These are phyloP conservation scores for Clonostachys rosea DNA, from an alignment of 2,329 filamentous ascomycete genomes.

Conservation along the genomic window DNA sequence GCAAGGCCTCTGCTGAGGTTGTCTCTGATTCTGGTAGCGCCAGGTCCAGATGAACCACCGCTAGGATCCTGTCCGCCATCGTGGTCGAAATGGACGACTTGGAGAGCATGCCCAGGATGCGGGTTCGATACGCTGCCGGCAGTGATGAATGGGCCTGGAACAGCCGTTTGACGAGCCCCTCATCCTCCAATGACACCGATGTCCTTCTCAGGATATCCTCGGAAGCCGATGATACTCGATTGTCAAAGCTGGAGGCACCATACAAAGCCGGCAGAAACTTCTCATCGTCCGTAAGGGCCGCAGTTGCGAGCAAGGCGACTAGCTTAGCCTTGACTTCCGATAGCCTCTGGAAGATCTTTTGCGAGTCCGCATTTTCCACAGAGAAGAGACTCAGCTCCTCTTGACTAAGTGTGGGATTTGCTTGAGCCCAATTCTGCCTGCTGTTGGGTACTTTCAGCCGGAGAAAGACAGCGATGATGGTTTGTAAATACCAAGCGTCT, in stretches of 20 bases:
- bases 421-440: slow-evolving; percentile 18
- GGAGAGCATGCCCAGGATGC: slow-evolving; percentile 69
- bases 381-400: slow-evolving; percentile 21
- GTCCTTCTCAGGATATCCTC: slow-evolving; percentile 85
- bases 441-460: slow-evolving; percentile 24
- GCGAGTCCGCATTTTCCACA: slow-evolving; percentile 49
- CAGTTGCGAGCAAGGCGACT: slow-evolving; percentile 72
- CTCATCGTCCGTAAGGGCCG: slow-evolving; percentile 78
- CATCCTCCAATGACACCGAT: slow-evolving; percentile 68
- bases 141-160: slow-evolving; percentile 71
- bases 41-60: slow-evolving; percentile 65
- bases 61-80: slow-evolving; percentile 63
- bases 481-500: slow-evolving; percentile 71
- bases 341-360: slow-evolving; percentile 41
- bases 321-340: slow-evolving; percentile 50
- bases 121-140: slow-evolving; percentile 69
- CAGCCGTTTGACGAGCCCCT: slow-evolving; percentile 56
- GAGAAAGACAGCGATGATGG: slow-evolving; percentile 73
- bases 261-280: slow-evolving; percentile 80
- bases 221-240: slow-evolving; percentile 74
- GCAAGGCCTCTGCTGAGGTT: slow-evolving; percentile 9
- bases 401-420: slow-evolving; percentile 24
- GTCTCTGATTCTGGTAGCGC: not conserved
- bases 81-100: slow-evolving; percentile 72
- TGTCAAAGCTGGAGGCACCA: slow-evolving; percentile 78